Percentiles rank a stretch among this genome's conserved stretches.
Evolutionary conservation across 768 basidiomycete species (phyloP).

Genomic region (Lepiota venenata): DNA sequence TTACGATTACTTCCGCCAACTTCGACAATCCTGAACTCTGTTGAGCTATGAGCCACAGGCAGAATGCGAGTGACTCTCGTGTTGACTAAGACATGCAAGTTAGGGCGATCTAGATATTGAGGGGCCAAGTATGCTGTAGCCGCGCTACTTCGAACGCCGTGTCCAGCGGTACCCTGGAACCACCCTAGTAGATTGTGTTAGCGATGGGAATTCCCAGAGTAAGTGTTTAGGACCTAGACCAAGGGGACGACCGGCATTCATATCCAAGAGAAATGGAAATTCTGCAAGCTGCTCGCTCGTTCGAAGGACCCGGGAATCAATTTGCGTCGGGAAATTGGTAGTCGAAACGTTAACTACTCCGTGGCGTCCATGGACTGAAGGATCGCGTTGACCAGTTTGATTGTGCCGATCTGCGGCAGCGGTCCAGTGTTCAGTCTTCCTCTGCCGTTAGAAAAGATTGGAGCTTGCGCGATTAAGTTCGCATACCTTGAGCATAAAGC

Average conservation of each 20-base stretch:
- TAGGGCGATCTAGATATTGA: slow-evolving; percentile 17
- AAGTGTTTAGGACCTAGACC: slow-evolving; percentile 8
- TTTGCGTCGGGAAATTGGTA: slow-evolving; percentile 14
- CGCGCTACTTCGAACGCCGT: slow-evolving; percentile 15
- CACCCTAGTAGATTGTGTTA: slow-evolving; percentile 14
- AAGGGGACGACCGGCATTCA: slow-evolving; percentile 5
- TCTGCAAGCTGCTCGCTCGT: slow-evolving; percentile 14
- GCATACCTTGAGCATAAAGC: slow-evolving; percentile 24
- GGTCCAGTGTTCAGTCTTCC: slow-evolving; percentile 16
- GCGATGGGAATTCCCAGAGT: background rate
- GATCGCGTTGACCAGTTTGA: slow-evolving; percentile 17
- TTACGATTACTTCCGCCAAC: slow-evolving; percentile 11
- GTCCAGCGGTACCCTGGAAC: slow-evolving; percentile 18
- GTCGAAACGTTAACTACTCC: slow-evolving; percentile 16
- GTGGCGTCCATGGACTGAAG: slow-evolving; percentile 16
- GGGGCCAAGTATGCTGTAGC: slow-evolving; percentile 17
- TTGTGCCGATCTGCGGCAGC: slow-evolving; percentile 16
- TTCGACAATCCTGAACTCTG: slow-evolving; percentile 10
- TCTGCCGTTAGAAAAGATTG: background rate
- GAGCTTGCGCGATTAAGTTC: background rate
- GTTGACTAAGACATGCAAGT: slow-evolving; percentile 23
- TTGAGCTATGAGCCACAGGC: background rate
- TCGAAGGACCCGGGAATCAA: slow-evolving; percentile 20
- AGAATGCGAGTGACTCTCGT: slow-evolving; percentile 18
- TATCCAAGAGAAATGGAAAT: slow-evolving; percentile 10